phyloP scores from a whole-genome alignment of 2,329 filamentous ascomycete species.

The Lachnellula suecica region DNA sequence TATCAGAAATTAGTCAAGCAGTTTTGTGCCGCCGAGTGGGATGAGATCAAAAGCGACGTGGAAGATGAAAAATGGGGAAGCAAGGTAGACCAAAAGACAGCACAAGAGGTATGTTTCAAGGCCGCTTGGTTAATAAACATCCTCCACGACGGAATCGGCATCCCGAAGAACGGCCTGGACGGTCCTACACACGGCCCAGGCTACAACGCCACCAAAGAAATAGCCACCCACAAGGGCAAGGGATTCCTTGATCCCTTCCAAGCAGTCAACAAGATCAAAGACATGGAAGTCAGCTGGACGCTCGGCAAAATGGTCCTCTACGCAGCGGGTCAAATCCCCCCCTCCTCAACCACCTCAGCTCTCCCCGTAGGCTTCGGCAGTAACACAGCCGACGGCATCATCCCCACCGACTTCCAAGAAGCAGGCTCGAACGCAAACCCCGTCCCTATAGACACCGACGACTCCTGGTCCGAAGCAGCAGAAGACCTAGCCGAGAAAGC shows the following conservation, averaged over 20 bases:
- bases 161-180: conserved; percentile 67
- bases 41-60: conserved; percentile 67
- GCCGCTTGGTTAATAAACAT: conserved; percentile 97
- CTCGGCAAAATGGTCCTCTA: conserved; percentile 96
- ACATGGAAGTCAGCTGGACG: conserved; percentile 94
- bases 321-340: conserved; percentile 82
- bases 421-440: conserved; percentile 57
- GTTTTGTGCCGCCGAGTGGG: conserved; percentile 86
- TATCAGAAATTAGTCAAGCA: conserved; percentile 83
- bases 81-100: conserved; percentile 71
- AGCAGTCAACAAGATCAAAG: conserved; percentile 88
- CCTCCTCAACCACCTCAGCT: conserved; percentile 54
- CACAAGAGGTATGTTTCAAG: conserved; percentile 92
- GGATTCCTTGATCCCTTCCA: conserved; percentile 85
- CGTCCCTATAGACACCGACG: conserved; percentile 46
- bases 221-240: conserved; percentile 67
- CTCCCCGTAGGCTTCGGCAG: conserved; percentile 90
- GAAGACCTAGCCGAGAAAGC: conserved; percentile 64
- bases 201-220: conserved; percentile 71
- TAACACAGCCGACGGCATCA: conserved; percentile 62
- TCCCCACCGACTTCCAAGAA: conserved; percentile 79
- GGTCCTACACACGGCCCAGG: conserved; percentile 35
- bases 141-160: conserved; percentile 90
- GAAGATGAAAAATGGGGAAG: conserved; percentile 69
- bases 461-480: conserved; percentile 53